Evolutionary conservation across 2,329 filamentous ascomycete species (phyloP), one percentile per base, ranked within the genome.

Genomic region (Colletotrichum camelliae): DNA sequence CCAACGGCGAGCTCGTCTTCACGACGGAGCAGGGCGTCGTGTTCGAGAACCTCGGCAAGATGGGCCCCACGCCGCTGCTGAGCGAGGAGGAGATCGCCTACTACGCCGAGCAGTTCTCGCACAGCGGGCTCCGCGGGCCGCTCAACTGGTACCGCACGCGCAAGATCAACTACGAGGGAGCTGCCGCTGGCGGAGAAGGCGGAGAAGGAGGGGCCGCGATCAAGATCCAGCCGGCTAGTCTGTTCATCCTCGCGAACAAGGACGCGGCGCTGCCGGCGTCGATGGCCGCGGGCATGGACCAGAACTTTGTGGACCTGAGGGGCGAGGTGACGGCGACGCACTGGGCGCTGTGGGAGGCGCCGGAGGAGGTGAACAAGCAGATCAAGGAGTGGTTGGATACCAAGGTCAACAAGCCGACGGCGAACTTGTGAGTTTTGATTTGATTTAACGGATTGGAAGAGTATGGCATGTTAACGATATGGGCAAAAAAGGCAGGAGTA

Each of bases 101-200:
- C 85, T 98, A 98, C 83, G 91, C 91, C 21, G 85, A 90, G 35
- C 89, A 96, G 85, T 98, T 93, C 84, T 84, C 87, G n/a, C 89
- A 90, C 57, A 90, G 93, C 81, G 95, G 95, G 61, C 84, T 98
- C 78, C 91, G 93, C 78, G 95, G 95, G 1, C 95, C 95, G 18
- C 87, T 95, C 76, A 97, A 96, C 85, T 98, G 95, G 95, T 99
- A 99, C 86, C 92, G 96, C 58, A 94, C 91, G 4, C 88, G 91
- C 24, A 87, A 91, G 83, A 84, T 93, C 77, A 98, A 98, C 84
- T 94, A 89, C 82, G 90, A 95, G 55, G 77, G 97, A 98, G 81
- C 79, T 83, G 64, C 83, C 87, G 57, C 86, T 94, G 55, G 87
- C 91, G 68, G 87, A 90, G 76, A 92, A 92, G 80, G 92, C 77